phyloP scores from a whole-genome alignment of 208 protist species.

The Naegleria lovaniensis region DNA sequence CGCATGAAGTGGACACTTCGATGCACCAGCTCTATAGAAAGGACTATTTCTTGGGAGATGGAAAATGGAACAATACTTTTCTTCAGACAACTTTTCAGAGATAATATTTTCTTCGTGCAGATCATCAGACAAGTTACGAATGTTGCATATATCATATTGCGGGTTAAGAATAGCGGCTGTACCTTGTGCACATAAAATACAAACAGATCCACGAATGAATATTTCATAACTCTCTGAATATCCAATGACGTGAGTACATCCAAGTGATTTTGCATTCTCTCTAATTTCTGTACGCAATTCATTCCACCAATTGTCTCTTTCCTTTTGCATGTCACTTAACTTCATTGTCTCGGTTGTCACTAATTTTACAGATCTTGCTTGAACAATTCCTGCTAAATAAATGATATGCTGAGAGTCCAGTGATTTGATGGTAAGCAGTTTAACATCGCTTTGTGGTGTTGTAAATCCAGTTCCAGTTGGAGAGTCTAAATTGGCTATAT shows the following conservation, averaged over 20 bases:
- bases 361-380: conserved; percentile 27
- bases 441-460: not conserved
- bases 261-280: conserved; percentile 69
- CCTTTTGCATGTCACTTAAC: conserved; percentile 67
- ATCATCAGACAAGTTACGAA: not conserved
- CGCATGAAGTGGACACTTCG: not conserved
- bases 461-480: not conserved
- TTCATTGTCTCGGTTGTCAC: conserved; percentile 47
- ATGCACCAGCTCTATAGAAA: not conserved
- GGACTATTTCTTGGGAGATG: conserved; percentile 8
- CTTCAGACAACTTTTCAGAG: not conserved
- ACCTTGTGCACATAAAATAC: conserved; percentile 69
- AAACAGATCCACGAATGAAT: conserved; percentile 71
- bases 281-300: conserved; percentile 78
- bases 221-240: conserved; percentile 66
- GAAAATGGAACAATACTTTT: not conserved
- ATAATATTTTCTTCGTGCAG: not conserved
- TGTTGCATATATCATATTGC: conserved; percentile 41
- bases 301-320: conserved; percentile 82
- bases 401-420: not conserved
- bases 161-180: conserved; percentile 73
- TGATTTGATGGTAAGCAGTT: not conserved
- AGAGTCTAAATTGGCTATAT: too few species aligned
- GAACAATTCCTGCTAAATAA: not conserved
- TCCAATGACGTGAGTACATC: conserved; percentile 76